Evolutionary conservation across 108 stramenopile genomes (phyloP).

Genomic region (Schizochytrium sp.): DNA sequence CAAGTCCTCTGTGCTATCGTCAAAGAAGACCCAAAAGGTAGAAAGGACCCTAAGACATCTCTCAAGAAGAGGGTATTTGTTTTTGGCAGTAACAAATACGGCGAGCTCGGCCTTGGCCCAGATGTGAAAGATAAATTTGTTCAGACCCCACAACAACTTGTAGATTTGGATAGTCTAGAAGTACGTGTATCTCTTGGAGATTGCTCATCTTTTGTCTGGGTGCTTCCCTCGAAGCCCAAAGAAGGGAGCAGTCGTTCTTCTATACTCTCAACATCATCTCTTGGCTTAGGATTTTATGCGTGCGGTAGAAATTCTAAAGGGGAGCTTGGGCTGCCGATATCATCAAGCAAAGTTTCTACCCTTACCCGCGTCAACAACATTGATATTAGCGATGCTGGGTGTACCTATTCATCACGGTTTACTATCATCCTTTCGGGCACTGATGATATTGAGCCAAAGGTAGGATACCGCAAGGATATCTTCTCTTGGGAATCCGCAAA

Average conservation of each 20-base stretch:
- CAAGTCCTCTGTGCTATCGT: neutral
- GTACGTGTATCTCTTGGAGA: neutral
- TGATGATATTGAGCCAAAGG: neutral
- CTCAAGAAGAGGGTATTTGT: slow-evolving; percentile 8
- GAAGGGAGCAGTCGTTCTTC: neutral
- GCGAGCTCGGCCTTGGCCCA: neutral
- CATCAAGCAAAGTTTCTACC: neutral
- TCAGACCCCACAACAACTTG: neutral
- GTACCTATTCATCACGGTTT: neutral
- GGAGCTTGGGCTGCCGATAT: neutral
- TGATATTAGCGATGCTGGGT: neutral
- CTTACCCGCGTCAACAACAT: neutral
- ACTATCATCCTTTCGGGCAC: slow-evolving; percentile 12
- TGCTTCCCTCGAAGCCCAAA: neutral
- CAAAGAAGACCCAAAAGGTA: neutral
- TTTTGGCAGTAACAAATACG: neutral
- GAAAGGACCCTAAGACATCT: neutral
- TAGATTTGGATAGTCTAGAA: neutral
- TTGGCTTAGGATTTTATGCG: neutral
- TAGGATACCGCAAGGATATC: neutral
- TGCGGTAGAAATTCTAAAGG: neutral
- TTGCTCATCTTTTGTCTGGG: neutral
- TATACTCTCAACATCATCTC: neutral
- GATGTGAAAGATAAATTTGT: neutral
- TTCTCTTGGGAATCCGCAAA: neutral